These are phyloP conservation scores for Lunasporangiospora selenospora DNA, from an alignment of 192 early-diverging fungal species.

Conservation along the genomic window DNA sequence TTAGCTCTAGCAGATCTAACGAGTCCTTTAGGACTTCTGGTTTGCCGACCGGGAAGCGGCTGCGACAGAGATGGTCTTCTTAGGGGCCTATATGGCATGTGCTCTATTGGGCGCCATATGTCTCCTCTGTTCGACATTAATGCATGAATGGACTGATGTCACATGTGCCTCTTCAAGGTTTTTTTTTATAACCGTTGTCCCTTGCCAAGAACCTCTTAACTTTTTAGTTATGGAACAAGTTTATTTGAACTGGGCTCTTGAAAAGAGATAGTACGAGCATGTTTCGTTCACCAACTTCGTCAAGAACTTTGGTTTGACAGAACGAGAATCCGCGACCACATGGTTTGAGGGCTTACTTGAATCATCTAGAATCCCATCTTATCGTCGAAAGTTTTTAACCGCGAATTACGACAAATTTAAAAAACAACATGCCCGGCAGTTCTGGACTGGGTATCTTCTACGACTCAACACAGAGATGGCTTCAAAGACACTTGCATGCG, in stretches of 20 bases:
- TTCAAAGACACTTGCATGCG: constrained; percentile 5
- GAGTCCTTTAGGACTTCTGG: constrained; percentile 19
- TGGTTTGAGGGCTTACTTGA: constrained; percentile 4
- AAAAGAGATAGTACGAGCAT: constrained; percentile 12
- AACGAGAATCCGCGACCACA: constrained; percentile 9
- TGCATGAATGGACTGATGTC: constrained; percentile 12
- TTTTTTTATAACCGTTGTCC: constrained; percentile 10
- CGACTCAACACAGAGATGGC: constrained; percentile 3
- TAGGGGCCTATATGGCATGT: constrained; percentile 23
- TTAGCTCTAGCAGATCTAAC: constrained; percentile 28
- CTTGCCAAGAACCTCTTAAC: background rate
- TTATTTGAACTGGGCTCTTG: constrained; percentile 12
- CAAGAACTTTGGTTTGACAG: constrained; percentile 1
- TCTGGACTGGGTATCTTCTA: constrained; percentile 7
- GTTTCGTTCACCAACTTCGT: constrained; percentile 16
- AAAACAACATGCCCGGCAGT: constrained; percentile 9
- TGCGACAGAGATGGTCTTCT: constrained; percentile 24
- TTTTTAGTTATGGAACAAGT: constrained; percentile 7
- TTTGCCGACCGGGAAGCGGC: constrained; percentile 28
- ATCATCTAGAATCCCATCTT: constrained; percentile 1
- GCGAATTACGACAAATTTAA: constrained; percentile 1
- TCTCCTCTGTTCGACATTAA: constrained; percentile 17
- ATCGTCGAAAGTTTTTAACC: constrained; percentile 3
- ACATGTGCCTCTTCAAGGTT: background rate
- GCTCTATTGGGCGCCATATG: constrained; percentile 12